Conservation (phyloP, 371 early-diverging fungal species). For the Actinomortierella ambigua region DNA sequence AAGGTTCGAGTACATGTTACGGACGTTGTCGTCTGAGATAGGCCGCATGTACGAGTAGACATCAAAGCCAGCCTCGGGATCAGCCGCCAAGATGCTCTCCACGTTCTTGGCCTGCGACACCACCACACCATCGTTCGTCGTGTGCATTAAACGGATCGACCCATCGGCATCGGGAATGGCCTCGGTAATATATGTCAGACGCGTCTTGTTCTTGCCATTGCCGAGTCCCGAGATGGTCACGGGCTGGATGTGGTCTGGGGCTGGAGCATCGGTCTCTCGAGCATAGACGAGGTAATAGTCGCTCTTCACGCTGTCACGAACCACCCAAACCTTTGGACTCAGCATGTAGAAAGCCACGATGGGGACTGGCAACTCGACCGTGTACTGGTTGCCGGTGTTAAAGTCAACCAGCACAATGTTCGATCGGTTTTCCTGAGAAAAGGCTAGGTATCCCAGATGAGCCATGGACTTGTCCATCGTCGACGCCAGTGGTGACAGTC, state of each 20-base stretch:
- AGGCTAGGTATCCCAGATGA: slow-evolving; percentile 55
- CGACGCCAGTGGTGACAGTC: slow-evolving; percentile 60
- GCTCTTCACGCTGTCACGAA: slow-evolving; percentile 58
- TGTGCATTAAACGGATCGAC: slow-evolving; percentile 36
- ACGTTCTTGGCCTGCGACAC: slow-evolving; percentile 38
- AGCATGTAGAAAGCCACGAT: slow-evolving; percentile 56
- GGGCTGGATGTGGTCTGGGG: slow-evolving; percentile 35
- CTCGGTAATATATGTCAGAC: slow-evolving; percentile 37
- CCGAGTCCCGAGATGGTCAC: slow-evolving; percentile 34
- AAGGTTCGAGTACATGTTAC: slow-evolving; percentile 54
- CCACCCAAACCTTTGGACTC: slow-evolving; percentile 61
- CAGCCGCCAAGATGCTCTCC: slow-evolving; percentile 17
- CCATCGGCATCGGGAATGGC: slow-evolving; percentile 34
- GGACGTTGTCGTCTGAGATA: slow-evolving; percentile 33
- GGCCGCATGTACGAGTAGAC: slow-evolving; percentile 50
- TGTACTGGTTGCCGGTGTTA: slow-evolving; percentile 58
- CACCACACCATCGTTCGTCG: slow-evolving; percentile 41
- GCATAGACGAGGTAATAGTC: slow-evolving; percentile 51
- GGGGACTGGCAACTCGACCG: slow-evolving; percentile 51
- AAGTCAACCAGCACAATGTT: slow-evolving; percentile 68
- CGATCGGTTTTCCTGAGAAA: slow-evolving; percentile 66
- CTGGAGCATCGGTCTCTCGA: slow-evolving; percentile 21
- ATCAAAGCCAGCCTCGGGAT: slow-evolving; percentile 44
- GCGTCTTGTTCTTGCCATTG: slow-evolving; percentile 30
- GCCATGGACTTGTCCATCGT: slow-evolving; percentile 59